Conservation (phyloP, 192 early-diverging fungal genomes). For the Coemansia biformis region DNA sequence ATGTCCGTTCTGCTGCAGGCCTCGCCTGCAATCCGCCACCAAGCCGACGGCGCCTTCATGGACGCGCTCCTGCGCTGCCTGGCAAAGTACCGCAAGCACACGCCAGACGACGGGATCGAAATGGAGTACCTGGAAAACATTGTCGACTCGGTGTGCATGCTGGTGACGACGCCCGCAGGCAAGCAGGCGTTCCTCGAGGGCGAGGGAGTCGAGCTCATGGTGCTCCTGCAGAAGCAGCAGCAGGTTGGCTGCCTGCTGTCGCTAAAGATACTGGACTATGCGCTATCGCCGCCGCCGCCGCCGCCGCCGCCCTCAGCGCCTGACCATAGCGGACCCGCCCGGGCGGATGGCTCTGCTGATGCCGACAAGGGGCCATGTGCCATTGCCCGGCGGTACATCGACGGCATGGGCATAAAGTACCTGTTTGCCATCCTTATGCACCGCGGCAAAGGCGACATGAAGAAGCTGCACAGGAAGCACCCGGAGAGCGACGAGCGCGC, state of each 20-base stretch:
- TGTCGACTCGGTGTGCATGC: conserved; percentile 74
- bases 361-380: conserved; percentile 21
- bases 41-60: conserved; percentile 53
- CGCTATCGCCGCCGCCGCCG: conserved; percentile 50
- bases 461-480: conserved; percentile 72
- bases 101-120: conserved; percentile 81
- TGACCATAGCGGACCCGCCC: not conserved
- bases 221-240: conserved; percentile 83
- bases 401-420: conserved; percentile 74
- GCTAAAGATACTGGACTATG: conserved; percentile 82
- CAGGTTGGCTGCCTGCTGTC: conserved; percentile 71
- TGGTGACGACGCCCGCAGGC: conserved; percentile 60
- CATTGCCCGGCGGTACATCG: conserved; percentile 73
- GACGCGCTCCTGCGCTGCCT: conserved; percentile 68
- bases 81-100: conserved; percentile 56
- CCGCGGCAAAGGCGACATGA: conserved; percentile 66
- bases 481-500: conserved; percentile 83
- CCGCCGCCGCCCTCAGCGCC: not conserved
- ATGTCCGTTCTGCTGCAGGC: conserved; percentile 79
- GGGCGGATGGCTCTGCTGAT: not conserved
- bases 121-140: conserved; percentile 90
- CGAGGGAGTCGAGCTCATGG: conserved; percentile 90
- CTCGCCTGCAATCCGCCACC: conserved; percentile 44
- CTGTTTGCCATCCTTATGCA: conserved; percentile 81
- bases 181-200: conserved; percentile 71